Evolutionary conservation across 257 asterid species (phyloP).

Genomic region (Pogostemon cablin): DNA sequence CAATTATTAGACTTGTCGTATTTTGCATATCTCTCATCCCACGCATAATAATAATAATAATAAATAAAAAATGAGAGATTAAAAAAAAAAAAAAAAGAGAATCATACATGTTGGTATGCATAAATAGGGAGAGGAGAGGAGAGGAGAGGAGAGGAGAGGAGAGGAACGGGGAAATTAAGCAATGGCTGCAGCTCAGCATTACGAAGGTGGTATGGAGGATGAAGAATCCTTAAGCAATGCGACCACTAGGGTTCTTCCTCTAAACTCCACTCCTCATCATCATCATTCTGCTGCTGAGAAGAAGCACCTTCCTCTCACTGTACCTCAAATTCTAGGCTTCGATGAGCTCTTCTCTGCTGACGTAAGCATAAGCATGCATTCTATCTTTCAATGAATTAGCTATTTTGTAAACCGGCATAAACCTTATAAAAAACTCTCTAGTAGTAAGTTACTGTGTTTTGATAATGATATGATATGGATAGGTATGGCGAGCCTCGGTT

Average conservation of each 20-base stretch:
- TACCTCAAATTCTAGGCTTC: slow-evolving; percentile 54
- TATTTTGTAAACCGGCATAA: too few relatives aligned
- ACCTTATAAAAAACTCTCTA: too few relatives aligned
- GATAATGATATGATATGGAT: neutral
- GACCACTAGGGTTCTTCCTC: slow-evolving; percentile 46
- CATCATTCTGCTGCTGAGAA: slow-evolving; percentile 28
- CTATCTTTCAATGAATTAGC: neutral
- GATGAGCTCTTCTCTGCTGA: slow-evolving; percentile 52
- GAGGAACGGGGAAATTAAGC: neutral
- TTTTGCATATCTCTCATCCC: neutral
- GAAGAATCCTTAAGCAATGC: slow-evolving; percentile 50
- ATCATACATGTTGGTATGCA: neutral
- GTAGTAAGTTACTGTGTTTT: too few relatives aligned
- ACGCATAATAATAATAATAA: neutral
- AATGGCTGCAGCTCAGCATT: slow-evolving; percentile 46
- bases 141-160: neutral
- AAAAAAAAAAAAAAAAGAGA: neutral
- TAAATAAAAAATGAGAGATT: neutral
- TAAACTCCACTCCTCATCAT: slow-evolving; percentile 39
- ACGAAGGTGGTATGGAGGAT: slow-evolving; percentile 37
- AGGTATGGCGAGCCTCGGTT: slow-evolving; percentile 81
- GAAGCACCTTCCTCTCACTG: slow-evolving; percentile 31
- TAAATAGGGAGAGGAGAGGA: slow-evolving; percentile 20
- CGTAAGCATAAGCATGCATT: slow-evolving; percentile 38
- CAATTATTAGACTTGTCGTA: too few relatives aligned